phyloP scores from a whole-genome alignment of 2,329 filamentous ascomycete species.

The Drechslerella dactyloides region DNA sequence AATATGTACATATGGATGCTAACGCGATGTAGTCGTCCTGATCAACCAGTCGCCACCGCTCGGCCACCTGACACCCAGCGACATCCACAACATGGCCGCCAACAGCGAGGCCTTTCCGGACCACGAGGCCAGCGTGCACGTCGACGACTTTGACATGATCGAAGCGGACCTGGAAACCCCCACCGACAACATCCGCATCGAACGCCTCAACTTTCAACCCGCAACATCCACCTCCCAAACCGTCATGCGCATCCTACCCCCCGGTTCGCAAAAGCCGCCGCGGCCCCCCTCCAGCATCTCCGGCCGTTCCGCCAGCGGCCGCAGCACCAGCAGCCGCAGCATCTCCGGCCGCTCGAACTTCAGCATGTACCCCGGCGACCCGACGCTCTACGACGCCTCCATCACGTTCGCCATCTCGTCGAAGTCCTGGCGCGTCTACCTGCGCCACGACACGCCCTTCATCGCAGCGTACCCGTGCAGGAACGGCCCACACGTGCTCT shows the following conservation, averaged over 20 bases:
- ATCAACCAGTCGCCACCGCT: constrained; percentile 68
- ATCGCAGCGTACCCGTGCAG: constrained; percentile 70
- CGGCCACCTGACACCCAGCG: constrained; percentile 63
- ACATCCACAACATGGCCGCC: constrained; percentile 70
- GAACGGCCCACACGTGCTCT: constrained; percentile 71
- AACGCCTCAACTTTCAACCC: constrained; percentile 67
- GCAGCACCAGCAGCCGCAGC: constrained; percentile 47
- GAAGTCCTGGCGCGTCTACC: constrained; percentile 67
- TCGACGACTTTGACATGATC: constrained; percentile 71
- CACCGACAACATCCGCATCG: constrained; percentile 72
- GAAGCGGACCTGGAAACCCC: constrained; percentile 65
- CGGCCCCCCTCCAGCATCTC: constrained; percentile 42
- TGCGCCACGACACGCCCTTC: constrained; percentile 71
- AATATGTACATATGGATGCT: background rate
- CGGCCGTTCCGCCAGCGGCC: constrained; percentile 37
- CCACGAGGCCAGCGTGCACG: constrained; percentile 66
- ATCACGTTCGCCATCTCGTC: constrained; percentile 69
- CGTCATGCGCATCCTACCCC: constrained; percentile 43
- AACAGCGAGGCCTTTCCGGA: constrained; percentile 72
- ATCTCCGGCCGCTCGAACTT: constrained; percentile 39
- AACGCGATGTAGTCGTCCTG: constrained; percentile 65
- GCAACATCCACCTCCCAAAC: constrained; percentile 40
- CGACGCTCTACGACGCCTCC: constrained; percentile 64
- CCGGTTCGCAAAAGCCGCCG: constrained; percentile 27
- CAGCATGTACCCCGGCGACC: constrained; percentile 35